Conservation (phyloP, 805 yeast species). For the Trichomonascus vanleenenianus region DNA sequence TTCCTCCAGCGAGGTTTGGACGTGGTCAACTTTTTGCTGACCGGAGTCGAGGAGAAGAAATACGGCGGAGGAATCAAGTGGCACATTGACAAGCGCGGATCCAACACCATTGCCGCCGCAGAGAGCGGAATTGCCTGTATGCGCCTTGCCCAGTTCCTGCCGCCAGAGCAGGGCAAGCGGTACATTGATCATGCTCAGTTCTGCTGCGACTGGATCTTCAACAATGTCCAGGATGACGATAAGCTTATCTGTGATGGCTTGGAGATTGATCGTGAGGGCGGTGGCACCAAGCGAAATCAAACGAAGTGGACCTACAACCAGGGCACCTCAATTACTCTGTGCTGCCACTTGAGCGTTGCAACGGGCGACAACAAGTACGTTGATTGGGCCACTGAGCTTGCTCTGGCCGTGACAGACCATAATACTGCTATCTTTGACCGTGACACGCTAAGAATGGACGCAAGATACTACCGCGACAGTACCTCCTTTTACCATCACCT, state of each 20-base stretch:
- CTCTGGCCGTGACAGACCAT: constrained; percentile 52
- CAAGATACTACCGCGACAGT: constrained; percentile 58
- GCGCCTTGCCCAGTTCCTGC: constrained; percentile 46
- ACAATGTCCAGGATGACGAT: constrained; percentile 45
- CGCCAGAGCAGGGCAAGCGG: constrained; percentile 35
- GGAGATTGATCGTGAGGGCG: constrained; percentile 30
- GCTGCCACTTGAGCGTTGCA: constrained; percentile 40
- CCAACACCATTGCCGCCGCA: constrained; percentile 60
- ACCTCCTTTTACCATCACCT: constrained; percentile 57
- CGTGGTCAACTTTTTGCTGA: constrained; percentile 52
- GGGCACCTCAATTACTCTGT: constrained; percentile 56
- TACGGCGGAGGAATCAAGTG: constrained; percentile 56
- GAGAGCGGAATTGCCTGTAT: constrained; percentile 58
- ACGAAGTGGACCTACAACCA: constrained; percentile 62
- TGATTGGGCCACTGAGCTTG: constrained; percentile 29
- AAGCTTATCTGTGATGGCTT: constrained; percentile 56
- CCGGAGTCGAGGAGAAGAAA: constrained; percentile 49
- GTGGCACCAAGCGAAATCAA: constrained; percentile 36
- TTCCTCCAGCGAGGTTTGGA: constrained; percentile 51
- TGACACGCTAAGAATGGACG: constrained; percentile 43
- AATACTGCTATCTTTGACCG: constrained; percentile 53
- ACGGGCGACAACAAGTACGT: constrained; percentile 48
- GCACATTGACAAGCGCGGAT: constrained; percentile 54
- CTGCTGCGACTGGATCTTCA: constrained; percentile 52
- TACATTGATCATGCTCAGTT: constrained; percentile 52